phyloP scores from a whole-genome alignment of 1,284 basidiomycete genomes.

The Microbotryum silenes-acaulis region DNA sequence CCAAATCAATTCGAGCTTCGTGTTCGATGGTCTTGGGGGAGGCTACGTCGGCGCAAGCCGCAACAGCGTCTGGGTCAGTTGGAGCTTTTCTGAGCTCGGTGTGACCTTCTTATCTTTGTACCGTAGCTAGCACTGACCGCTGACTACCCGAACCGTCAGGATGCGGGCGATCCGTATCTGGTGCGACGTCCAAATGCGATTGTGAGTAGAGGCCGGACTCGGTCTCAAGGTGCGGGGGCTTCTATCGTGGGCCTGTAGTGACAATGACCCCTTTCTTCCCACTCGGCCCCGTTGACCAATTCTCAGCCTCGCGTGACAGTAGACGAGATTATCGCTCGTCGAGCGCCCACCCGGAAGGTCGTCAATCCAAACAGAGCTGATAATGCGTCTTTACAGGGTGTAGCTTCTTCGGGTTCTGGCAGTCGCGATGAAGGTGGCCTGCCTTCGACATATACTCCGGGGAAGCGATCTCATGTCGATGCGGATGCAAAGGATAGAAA shows the following conservation, averaged over 20 bases:
- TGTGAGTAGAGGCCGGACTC: slow-evolving; percentile 45
- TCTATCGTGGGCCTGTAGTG: no score
- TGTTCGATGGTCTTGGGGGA: slow-evolving; percentile 62
- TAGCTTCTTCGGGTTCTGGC: background rate
- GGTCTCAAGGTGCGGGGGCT: no score
- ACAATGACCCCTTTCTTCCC: background rate
- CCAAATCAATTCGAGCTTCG: slow-evolving; percentile 68
- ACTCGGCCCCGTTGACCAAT: background rate
- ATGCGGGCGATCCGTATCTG: slow-evolving; percentile 34
- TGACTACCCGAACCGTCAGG: slow-evolving; percentile 7
- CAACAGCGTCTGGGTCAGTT: slow-evolving; percentile 45
- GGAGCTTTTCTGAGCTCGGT: slow-evolving; percentile 29
- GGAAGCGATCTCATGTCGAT: no score
- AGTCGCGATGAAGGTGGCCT: no score
- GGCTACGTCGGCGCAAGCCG: slow-evolving; percentile 46
- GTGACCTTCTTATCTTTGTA: no score
- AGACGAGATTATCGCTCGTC: slow-evolving; percentile 79
- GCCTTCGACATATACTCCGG: no score
- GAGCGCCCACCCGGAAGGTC: slow-evolving; percentile 46
- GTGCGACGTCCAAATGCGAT: slow-evolving; percentile 41
- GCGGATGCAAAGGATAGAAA: no score
- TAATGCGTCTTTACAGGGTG: background rate
- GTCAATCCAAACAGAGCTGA: no score
- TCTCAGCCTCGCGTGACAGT: slow-evolving; percentile 68
- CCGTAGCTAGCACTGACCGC: background rate